Evolutionary conservation across 176 grass and related monocot species (phyloP), one percentile per base, ranked within the genome.

Genomic region (Pontederia crassipes): DNA sequence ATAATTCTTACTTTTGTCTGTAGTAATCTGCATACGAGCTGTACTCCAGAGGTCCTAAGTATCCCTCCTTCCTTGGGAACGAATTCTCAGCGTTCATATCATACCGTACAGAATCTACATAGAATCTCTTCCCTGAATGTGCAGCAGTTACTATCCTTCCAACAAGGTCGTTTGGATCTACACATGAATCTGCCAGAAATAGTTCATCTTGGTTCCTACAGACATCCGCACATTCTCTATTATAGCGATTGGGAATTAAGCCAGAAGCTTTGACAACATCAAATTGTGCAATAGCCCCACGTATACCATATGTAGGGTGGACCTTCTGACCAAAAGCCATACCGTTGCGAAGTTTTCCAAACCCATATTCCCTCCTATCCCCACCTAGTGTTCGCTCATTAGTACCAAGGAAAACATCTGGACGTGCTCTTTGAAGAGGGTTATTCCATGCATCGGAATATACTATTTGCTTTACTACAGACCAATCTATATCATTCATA

Each of bases 261-360:
- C 93, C 93, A 75, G 87, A 98, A 78, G 93, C 93, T 92, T 88
- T 92, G 54, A 98, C 87, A 82, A 92, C 79, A 77, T 98, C 93
- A 74, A 88, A 98, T 75, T 88, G 81, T 15, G 93, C 93, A 71
- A 98, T 47, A 50, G 93, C 93, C 71, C 93, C 93, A 74, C 93
- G 85, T 20, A 98, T 98, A 65, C 93, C 93, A 70, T 98, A 98
- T 8, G 93, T 98, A 27, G 93, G 93, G 73, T 98, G 93, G n/a
- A 64, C 76, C 56, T 92, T 98, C 60, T 88, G 93, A 56, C 87
- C 81, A 76, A 92, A 88, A 56, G 84, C 72, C 59, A 81, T 77
- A 20, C 74, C 83, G 76, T 98, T 71, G 52, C 87, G 93, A 62
- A 98, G 73, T 75, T 98, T 98, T 8, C 81, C 84, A 17, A 98